Evolutionary conservation across 495 filamentous ascomycete species (phyloP).

Genomic region (Apiosordaria backusii): DNA sequence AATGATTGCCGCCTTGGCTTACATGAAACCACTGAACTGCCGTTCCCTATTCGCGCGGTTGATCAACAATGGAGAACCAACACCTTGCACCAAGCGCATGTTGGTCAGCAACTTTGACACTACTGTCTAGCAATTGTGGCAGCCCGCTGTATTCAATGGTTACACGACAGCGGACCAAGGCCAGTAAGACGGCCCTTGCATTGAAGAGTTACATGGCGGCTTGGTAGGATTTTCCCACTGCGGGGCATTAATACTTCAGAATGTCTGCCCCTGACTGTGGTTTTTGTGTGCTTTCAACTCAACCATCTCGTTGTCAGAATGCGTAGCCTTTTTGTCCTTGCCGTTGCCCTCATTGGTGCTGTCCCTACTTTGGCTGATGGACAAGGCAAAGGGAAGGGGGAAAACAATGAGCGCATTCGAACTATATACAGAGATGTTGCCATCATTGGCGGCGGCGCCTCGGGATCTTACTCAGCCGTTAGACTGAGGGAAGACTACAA

Average conservation of each 20-base stretch:
- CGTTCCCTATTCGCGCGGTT: background rate
- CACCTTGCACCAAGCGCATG: background rate
- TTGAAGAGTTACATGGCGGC: background rate
- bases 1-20: background rate
- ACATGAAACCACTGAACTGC: background rate
- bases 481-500: conserved; percentile 39
- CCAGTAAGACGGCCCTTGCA: background rate
- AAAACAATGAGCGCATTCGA: background rate
- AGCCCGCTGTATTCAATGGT: background rate
- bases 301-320: background rate
- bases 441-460: conserved; percentile 47
- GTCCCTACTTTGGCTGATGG: background rate
- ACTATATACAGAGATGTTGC: conserved; percentile 38
- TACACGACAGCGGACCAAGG: background rate
- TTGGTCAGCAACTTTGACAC: background rate
- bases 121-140: background rate
- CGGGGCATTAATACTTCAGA: background rate
- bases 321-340: background rate
- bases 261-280: background rate
- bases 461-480: conserved; percentile 48
- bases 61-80: too few species aligned
- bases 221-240: background rate
- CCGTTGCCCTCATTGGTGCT: background rate
- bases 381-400: background rate
- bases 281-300: too few species aligned